Conservation (phyloP, 1,284 basidiomycete species). For the Moniliophthora roreri region DNA sequence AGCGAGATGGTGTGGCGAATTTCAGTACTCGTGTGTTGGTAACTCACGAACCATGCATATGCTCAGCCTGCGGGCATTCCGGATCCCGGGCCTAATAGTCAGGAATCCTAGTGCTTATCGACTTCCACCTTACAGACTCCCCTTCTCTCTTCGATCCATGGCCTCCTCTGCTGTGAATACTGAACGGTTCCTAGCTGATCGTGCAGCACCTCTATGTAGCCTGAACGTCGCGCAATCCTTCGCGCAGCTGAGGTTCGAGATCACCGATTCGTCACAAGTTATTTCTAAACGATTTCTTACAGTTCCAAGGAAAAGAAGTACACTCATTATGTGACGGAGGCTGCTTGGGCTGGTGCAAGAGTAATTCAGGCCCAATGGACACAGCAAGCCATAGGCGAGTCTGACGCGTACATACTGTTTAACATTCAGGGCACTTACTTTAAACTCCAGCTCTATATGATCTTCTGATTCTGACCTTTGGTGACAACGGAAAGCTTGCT, state of each 20-base stretch:
- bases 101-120: not conserved
- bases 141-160: slow-evolving; percentile 7
- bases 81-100: not conserved
- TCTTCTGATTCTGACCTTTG: slow-evolving; percentile 68
- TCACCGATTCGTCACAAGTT: slow-evolving; percentile 1
- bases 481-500: slow-evolving; percentile 54
- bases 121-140: not conserved
- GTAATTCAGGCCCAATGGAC: slow-evolving; percentile 86
- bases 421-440: not conserved
- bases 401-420: not conserved
- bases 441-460: slow-evolving; percentile 56
- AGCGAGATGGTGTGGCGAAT: too few species aligned
- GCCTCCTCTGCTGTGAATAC: slow-evolving; percentile 6
- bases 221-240: slow-evolving; percentile 68
- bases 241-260: slow-evolving; percentile 52
- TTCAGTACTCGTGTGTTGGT: not conserved
- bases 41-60: not conserved
- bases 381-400: slow-evolving; percentile 40
- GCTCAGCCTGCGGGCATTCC: not conserved
- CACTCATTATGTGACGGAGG: slow-evolving; percentile 65
- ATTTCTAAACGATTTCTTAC: slow-evolving; percentile 6
- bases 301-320: slow-evolving; percentile 77
- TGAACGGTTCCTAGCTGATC: slow-evolving; percentile 73
- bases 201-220: slow-evolving; percentile 64
- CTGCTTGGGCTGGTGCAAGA: slow-evolving; percentile 79